Evolutionary conservation across 805 yeast species (phyloP), one percentile per base, ranked within the genome.

Genomic region (Candida silvicultrix): DNA sequence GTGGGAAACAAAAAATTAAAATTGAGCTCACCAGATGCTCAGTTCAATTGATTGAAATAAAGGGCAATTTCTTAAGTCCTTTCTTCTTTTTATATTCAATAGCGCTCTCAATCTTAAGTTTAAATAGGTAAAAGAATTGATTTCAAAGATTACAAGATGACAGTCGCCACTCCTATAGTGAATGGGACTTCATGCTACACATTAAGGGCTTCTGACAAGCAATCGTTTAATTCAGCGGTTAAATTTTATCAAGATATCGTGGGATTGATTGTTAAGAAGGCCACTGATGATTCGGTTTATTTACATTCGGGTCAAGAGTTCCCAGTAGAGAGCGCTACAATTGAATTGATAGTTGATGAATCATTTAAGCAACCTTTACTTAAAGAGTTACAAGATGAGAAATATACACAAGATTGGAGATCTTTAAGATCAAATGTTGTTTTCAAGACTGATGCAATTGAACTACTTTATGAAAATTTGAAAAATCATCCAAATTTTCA

Each of bases 121-220:
- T n/a, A n/a, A n/a, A n/a, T n/a, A n/a, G n/a, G n/a, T 14, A 14
- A 43, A 18, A 25, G 14, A 14, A 22, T 19, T 23, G 9, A 23
- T 23, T 9, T 6, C 9, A 5, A 23, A 23, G 25, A 23, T 23
- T 23, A 23, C 25, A 23, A 23, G 12, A 51, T 49, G 54, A 51
- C 54, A 16, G 38, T 46, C 14, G 22, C 43, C 11, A 49, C 46
- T 21, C 60, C 82, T 16, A 59, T 79, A 43, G 75, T 81, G 47
- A 80, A 79, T 57, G 85, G 84, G 18, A 70, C 78, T 20, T 71
- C 85, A 20, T 72, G 70, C 58, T 69, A 77, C 47, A 65, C 73
- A 16, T 64, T 80, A 38, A 70, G 70, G 51, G 87, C 90, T 11
- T 69, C 79, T 16, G 72, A 73, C 45, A 58, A 62, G 22, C 60